A percentile compares a stretch with the other conserved stretches of the same genome.
phyloP scores from a whole-genome alignment of 2,329 filamentous ascomycete genomes.

The Chaetomium olivaceum region DNA sequence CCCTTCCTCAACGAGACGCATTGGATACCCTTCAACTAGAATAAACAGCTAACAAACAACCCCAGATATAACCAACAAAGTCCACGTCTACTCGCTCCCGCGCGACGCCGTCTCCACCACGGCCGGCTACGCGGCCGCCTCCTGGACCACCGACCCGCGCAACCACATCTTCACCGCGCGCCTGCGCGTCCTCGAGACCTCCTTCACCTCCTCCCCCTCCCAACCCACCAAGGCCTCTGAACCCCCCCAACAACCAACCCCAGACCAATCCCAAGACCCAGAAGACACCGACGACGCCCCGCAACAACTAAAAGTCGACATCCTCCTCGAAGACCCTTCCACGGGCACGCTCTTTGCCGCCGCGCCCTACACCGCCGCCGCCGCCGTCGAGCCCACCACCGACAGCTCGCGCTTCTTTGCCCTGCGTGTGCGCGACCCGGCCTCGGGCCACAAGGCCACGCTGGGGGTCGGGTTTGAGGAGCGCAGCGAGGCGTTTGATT shows the following conservation, averaged over 20 bases:
- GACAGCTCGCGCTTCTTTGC: slow-evolving; percentile 86
- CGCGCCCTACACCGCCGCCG: slow-evolving; percentile 68
- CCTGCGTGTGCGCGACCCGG: slow-evolving; percentile 70
- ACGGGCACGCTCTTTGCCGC: slow-evolving; percentile 79
- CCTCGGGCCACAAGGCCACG: slow-evolving; percentile 71
- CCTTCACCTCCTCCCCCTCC: slow-evolving; percentile 47
- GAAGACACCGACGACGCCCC: slow-evolving; percentile 33
- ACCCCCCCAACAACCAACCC: not conserved
- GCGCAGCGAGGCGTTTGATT: slow-evolving; percentile 81
- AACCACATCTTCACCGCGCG: slow-evolving; percentile 85
- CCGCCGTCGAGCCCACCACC: slow-evolving; percentile 72
- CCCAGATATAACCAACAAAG: slow-evolving; percentile 64
- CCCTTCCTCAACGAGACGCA: not conserved
- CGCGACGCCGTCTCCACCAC: slow-evolving; percentile 70
- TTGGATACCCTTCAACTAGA: not conserved
- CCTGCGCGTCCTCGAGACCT: slow-evolving; percentile 75
- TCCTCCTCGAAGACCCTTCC: slow-evolving; percentile 75
- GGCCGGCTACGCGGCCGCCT: slow-evolving; percentile 74
- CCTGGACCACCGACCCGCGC: slow-evolving; percentile 72
- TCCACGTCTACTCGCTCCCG: slow-evolving; percentile 87
- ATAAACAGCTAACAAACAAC: slow-evolving; percentile 59
- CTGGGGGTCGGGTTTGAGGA: slow-evolving; percentile 88
- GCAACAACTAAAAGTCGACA: slow-evolving; percentile 63
- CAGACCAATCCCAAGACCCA: not conserved
- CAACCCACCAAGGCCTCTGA: slow-evolving; percentile 28